Conservation (phyloP, 2,329 filamentous ascomycete genomes). For the Trichoderma atroviride region DNA sequence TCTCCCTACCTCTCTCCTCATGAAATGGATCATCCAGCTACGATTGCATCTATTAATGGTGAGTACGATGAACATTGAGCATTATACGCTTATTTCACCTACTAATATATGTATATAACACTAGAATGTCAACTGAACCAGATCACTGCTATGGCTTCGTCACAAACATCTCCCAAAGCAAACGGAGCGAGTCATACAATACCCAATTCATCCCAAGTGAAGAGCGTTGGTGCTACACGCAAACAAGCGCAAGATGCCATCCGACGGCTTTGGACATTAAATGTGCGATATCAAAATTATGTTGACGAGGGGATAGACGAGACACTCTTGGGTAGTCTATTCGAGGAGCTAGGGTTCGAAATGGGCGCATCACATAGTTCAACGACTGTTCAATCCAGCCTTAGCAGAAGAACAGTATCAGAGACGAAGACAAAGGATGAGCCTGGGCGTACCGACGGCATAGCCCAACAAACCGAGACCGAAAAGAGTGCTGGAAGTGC, state of each 20-base stretch:
- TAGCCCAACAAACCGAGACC: not conserved
- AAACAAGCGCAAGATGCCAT: slow-evolving; percentile 69
- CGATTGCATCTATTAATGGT: not conserved
- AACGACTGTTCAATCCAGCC: not conserved
- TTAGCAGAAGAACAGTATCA: not conserved
- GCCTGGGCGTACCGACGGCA: not conserved
- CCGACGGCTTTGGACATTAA: slow-evolving; percentile 63
- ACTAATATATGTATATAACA: not conserved
- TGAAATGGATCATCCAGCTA: slow-evolving; percentile 43
- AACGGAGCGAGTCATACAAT: not conserved
- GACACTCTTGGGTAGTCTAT: slow-evolving; percentile 63
- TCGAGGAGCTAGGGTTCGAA: slow-evolving; percentile 67
- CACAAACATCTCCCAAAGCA: not conserved
- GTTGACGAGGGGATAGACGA: slow-evolving; percentile 72
- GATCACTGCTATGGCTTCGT: not conserved
- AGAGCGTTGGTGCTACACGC: slow-evolving; percentile 45
- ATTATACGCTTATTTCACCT: not conserved
- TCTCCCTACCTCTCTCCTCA: slow-evolving; percentile 55
- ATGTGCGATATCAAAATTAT: slow-evolving; percentile 74
- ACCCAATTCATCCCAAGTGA: not conserved
- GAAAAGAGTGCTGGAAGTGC: not conserved
- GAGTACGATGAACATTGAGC: not conserved
- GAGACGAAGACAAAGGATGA: not conserved
- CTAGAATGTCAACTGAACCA: not conserved
- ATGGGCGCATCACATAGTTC: slow-evolving; percentile 31